Evolutionary conservation across 2,329 filamentous ascomycete species (phyloP).

Genomic region (Proliferodiscus dingleyae): DNA sequence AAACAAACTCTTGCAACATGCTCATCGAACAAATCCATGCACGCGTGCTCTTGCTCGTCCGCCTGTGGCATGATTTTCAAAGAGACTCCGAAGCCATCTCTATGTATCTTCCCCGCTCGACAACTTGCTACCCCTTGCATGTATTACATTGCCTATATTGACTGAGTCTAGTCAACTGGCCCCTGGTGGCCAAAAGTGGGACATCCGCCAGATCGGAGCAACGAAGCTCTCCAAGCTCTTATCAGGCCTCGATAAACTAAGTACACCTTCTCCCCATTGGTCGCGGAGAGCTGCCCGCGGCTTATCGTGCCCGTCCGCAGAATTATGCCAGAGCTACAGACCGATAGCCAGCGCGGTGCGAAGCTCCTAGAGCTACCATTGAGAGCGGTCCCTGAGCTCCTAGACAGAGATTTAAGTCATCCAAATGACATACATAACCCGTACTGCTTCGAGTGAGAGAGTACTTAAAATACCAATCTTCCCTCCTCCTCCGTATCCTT

Average conservation of each 20-base stretch:
- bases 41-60: too few relatives aligned
- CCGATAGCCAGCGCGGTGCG: conserved; percentile 3
- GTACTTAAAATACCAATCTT: conserved; percentile 9
- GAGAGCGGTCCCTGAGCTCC: conserved; percentile 3
- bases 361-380: conserved; percentile 5
- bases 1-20: too few relatives aligned
- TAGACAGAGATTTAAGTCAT: conserved; percentile 1
- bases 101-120: too few relatives aligned
- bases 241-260: not conserved
- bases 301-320: conserved; percentile 10
- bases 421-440: conserved; percentile 6
- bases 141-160: too few relatives aligned
- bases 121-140: too few relatives aligned
- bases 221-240: not conserved
- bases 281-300: conserved; percentile 4
- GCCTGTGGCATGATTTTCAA: too few relatives aligned
- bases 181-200: not conserved
- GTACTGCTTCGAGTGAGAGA: conserved; percentile 2
- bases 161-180: too few relatives aligned
- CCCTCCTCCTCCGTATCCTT: not conserved
- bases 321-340: not conserved
- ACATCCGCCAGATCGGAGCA: not conserved
- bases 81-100: too few relatives aligned
- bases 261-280: conserved; percentile 5
- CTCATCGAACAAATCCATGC: too few relatives aligned